Evolutionary conservation across 129 eudicot species (phyloP), one percentile per base, ranked within the genome.

Genomic region (Arctium lappa): DNA sequence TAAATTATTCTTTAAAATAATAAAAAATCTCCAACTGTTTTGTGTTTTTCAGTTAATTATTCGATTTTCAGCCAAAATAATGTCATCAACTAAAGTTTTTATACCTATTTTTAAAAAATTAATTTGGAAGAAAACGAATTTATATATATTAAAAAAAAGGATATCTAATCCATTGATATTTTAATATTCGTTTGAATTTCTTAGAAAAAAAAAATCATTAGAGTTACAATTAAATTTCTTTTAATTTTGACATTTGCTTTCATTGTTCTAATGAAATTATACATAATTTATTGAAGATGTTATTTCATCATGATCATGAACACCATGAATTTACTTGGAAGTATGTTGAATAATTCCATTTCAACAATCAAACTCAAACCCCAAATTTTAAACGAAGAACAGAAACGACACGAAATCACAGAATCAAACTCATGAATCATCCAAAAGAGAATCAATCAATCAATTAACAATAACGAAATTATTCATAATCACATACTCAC

Each of bases 401-500:
- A 44, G 72, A 69, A 62, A 79, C 50, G 1, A 80, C 40, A 69
- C 3, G 34, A 84, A 22, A 62, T 50, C 48, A 76, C 66, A 69
- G 63, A 84, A 63, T 82, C 81, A 83, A 83, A 18, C 86, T 56
- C 72, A 71, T 77, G 62, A 71, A 77, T 53, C 33, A 73, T 63
- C 39, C 2, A 69, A 77, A 40, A 76, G 50, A 36, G 29, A n/a
- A 22, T 56, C 16, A 56, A 37, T 15, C 5, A 78, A 48, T 16
- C 16, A 75, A 22, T 22, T 22, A 22, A 22, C 27, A 22, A 22
- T 38, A 84, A 73, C 27, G 33, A 78, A 38, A 65, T 46, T 22
- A 77, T 77, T 22, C 27, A 18, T 56, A 78, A 68, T 85, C 87
- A 84, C 50, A 79, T 46, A 38, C 82, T 77, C 80, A 82, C 89